Base-by-base conservation (phyloP, 768 basidiomycete species). In the Crucibulum laeve region DNA sequence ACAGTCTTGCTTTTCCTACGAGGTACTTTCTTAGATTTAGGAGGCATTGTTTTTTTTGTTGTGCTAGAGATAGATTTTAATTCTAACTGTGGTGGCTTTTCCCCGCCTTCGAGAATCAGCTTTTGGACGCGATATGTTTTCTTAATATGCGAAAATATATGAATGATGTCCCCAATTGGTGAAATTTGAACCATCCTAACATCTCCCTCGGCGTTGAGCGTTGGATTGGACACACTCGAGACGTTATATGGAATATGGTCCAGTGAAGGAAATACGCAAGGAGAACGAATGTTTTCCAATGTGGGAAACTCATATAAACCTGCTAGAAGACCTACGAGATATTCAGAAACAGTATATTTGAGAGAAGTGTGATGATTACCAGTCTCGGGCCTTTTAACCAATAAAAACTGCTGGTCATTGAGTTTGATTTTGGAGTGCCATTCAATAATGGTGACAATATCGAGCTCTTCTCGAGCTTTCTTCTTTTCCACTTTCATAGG, bases 221-320 rank as follows among this genome's bases (percentile, higher is more conserved):
- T 7, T 7, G 35, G 6, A 24, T 30, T 30, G 8, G 28, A 30
- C 8, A 8, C n/a, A n/a, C 28, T 30, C 28, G 8, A 8, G n/a
- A 8, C 28, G 8, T 8, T n/a, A 30, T n/a, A 8, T 30, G 28
- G 17, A 36, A 17, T 6, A 18, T 10, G 35, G 7, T 8, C 10
- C 35, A 18, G 18, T 17, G 18, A 8, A 10, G 7, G 35, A 36
- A 36, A 8, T 7, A 36, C 35, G 35, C 8, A 36, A 36, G 35
- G 35, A 11, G 7, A 36, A 6, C 35, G 35, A 10, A 36, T 11
- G n/a, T 41, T 71, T 43, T 76, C 58, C 28, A 65, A 62, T 17
- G 87, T 79, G 43, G 91, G 89, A 66, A 93, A 93, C 56, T 97
- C 92, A 59, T 84, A 82, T 32, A 97, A 67, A 7, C 94, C 91